phyloP scores from a whole-genome alignment of 495 filamentous ascomycete species.

The Hyaloscypha bicolor region DNA sequence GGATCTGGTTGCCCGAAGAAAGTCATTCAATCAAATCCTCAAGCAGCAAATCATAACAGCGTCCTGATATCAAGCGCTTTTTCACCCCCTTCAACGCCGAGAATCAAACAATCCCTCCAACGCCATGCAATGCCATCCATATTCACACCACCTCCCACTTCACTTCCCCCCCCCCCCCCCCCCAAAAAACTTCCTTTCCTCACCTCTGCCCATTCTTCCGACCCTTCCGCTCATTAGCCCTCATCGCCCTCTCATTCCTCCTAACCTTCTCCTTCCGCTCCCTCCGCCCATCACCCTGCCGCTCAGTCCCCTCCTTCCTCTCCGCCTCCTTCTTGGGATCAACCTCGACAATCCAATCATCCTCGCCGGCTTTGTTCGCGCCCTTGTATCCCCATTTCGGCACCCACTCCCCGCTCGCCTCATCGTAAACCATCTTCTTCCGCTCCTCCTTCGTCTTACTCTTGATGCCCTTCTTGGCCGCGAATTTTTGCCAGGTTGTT shows the following conservation, averaged over 20 bases:
- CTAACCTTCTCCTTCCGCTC: slow-evolving; percentile 65
- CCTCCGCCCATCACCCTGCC: slow-evolving; percentile 62
- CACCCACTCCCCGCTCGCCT: slow-evolving; percentile 83
- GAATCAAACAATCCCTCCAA: background rate
- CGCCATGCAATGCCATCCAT: slow-evolving; percentile 9
- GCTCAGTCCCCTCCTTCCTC: slow-evolving; percentile 57
- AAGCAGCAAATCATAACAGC: too few species aligned
- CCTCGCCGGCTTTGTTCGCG: slow-evolving; percentile 77
- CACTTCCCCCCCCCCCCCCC: background rate
- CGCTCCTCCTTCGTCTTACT: slow-evolving; percentile 67
- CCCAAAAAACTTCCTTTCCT: background rate
- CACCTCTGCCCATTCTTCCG: slow-evolving; percentile 38
- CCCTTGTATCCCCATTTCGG: slow-evolving; percentile 95
- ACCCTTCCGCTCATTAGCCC: slow-evolving; percentile 63
- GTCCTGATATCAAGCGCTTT: slow-evolving; percentile 1
- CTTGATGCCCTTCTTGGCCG: slow-evolving; percentile 92
- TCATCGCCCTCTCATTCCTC: slow-evolving; percentile 70
- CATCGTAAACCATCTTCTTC: slow-evolving; percentile 79
- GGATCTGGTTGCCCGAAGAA: too few species aligned
- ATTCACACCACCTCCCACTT: background rate
- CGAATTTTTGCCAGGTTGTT: slow-evolving; percentile 95
- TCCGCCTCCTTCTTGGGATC: slow-evolving; percentile 72
- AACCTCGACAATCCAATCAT: slow-evolving; percentile 89
- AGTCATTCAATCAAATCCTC: too few species aligned
- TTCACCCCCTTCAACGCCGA: background rate